Evolutionary conservation across 2,329 filamentous ascomycete genomes (phyloP).

Genomic region (Coniochaeta prunicola): DNA sequence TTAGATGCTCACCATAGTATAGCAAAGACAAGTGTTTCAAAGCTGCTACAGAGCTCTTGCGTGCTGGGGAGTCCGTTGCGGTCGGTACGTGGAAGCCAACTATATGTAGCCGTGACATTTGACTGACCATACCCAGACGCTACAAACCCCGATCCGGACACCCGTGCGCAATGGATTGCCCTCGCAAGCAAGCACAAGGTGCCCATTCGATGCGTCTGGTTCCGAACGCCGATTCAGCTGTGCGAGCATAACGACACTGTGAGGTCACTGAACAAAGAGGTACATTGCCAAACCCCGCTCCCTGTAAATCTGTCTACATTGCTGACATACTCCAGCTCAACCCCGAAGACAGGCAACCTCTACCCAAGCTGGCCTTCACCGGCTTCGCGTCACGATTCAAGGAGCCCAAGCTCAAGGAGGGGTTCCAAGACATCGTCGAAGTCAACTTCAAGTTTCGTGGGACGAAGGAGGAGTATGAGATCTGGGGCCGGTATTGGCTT

Average conservation of each 20-base stretch:
- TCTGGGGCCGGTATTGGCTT: constrained; percentile 76
- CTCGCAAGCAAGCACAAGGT: constrained; percentile 64
- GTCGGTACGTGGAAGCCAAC: constrained; percentile 53
- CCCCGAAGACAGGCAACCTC: constrained; percentile 65
- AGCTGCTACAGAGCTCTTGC: constrained; percentile 58
- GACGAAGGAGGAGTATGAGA: constrained; percentile 54
- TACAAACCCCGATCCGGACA: constrained; percentile 81
- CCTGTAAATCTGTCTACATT: neutral
- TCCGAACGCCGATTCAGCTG: constrained; percentile 63
- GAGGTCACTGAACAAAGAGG: constrained; percentile 54
- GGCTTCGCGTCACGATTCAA: constrained; percentile 68
- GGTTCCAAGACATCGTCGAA: constrained; percentile 72
- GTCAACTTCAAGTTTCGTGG: constrained; percentile 74
- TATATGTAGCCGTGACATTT: neutral
- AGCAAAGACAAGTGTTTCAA: constrained; percentile 62
- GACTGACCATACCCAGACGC: constrained; percentile 59
- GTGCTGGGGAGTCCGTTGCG: constrained; percentile 60
- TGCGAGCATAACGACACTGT: constrained; percentile 85
- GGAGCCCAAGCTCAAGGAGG: constrained; percentile 65
- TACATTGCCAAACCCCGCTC: constrained; percentile 12
- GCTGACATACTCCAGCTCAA: constrained; percentile 50
- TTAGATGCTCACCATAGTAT: constrained; percentile 12
- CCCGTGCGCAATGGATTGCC: constrained; percentile 69
- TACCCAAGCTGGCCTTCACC: constrained; percentile 76
- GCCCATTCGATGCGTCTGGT: constrained; percentile 78